These are phyloP conservation scores for Effrenium voratum DNA, from an alignment of 73 alveolate genomes.

Conservation along the genomic window DNA sequence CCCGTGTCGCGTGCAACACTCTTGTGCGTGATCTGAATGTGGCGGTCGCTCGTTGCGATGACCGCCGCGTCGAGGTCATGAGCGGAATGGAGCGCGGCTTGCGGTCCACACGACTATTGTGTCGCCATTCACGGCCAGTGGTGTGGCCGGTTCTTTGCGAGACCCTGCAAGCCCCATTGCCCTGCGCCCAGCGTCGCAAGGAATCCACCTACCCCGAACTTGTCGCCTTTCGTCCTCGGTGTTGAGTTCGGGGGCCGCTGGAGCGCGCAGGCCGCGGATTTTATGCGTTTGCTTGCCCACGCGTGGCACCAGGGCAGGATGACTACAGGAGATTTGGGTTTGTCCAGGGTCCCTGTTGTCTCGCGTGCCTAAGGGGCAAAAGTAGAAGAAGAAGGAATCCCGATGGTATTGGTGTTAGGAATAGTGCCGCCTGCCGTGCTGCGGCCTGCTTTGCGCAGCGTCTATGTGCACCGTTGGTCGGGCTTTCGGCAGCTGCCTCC, in stretches of 20 bases:
- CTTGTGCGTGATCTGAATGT: not conserved
- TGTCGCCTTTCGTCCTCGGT: not conserved
- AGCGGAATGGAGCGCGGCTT: not conserved
- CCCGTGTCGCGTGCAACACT: not conserved
- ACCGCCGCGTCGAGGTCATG: slow-evolving; percentile 12
- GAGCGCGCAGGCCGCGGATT: not conserved
- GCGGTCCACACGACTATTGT: not conserved
- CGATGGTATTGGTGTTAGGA: too few species aligned
- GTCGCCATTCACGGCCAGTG: not conserved
- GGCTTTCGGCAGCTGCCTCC: too few species aligned
- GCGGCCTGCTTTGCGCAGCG: too few species aligned
- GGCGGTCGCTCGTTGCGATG: not conserved
- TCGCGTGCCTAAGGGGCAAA: too few species aligned
- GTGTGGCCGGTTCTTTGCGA: not conserved
- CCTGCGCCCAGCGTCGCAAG: not conserved
- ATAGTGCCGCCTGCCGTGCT: too few species aligned
- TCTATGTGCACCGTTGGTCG: too few species aligned
- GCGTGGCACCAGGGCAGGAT: too few species aligned
- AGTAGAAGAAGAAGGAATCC: too few species aligned
- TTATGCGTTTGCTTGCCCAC: too few species aligned
- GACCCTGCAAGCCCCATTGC: not conserved
- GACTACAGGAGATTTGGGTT: too few species aligned
- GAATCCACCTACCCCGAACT: not conserved
- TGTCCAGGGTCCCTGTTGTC: too few species aligned
- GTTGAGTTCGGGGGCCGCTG: not conserved